Evolutionary conservation across 2,329 filamentous ascomycete genomes (phyloP).

Genomic region (Fusarium succisae): DNA sequence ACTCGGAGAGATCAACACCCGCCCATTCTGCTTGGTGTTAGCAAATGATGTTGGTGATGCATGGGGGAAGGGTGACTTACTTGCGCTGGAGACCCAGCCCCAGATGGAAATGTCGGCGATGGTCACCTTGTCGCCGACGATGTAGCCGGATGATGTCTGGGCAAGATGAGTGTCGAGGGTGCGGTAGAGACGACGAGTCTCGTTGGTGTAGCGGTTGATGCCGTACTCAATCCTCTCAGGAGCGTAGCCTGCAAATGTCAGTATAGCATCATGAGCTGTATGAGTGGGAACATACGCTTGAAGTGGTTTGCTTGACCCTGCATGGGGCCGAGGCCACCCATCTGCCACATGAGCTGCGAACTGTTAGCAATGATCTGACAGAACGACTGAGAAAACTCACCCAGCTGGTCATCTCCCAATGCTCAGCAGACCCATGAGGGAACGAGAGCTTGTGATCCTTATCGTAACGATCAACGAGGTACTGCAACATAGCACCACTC

Average conservation of each 20-base stretch:
- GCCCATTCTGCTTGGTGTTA: conserved; percentile 47
- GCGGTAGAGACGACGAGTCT: conserved; percentile 83
- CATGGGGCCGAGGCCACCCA: conserved; percentile 84
- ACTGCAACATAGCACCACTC: conserved; percentile 84
- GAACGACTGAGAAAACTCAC: conserved; percentile 46
- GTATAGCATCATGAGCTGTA: accelerated
- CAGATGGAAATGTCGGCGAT: conserved; percentile 84
- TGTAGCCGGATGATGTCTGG: conserved; percentile 63
- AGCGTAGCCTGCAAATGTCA: conserved; percentile 67
- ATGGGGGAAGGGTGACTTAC: conserved; percentile 51
- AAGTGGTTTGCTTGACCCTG: conserved; percentile 87
- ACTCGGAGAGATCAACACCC: conserved; percentile 72
- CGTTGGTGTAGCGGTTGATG: conserved; percentile 82
- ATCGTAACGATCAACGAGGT: conserved; percentile 85
- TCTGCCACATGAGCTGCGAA: conserved; percentile 72
- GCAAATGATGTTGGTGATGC: neutral
- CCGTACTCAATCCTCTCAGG: conserved; percentile 85
- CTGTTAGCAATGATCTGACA: neutral
- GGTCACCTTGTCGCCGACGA: conserved; percentile 75
- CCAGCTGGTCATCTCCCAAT: conserved; percentile 85
- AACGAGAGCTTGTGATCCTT: conserved; percentile 84
- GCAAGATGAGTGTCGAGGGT: conserved; percentile 78
- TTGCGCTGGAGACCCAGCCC: conserved; percentile 74
- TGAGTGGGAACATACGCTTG: conserved; percentile 56
- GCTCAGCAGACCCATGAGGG: conserved; percentile 75